phyloP scores from a whole-genome alignment of 306 rosid genomes.

The Urtica urens region DNA sequence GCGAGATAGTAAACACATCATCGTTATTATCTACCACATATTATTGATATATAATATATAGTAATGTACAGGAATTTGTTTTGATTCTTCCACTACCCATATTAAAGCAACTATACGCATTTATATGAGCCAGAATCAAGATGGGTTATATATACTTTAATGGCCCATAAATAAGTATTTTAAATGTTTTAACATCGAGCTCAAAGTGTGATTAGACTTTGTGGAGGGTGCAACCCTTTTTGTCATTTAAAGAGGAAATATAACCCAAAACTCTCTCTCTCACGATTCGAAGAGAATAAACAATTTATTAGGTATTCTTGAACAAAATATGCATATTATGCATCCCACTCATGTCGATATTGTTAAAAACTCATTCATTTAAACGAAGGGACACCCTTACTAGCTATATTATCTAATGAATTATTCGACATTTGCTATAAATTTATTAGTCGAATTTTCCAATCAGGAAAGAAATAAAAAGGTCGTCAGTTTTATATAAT shows the following conservation, averaged over 20 bases:
- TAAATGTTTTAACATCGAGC: conserved; percentile 7
- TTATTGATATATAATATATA: too few species aligned
- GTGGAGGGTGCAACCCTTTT: conserved; percentile 32
- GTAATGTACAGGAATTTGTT: too few species aligned
- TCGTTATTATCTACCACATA: too few species aligned
- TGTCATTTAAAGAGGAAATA: conserved; percentile 35
- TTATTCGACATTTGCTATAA: too few species aligned
- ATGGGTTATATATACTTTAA: conserved; percentile 25
- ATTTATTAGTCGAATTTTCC: too few species aligned
- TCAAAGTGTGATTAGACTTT: conserved; percentile 42
- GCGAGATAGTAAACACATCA: too few species aligned
- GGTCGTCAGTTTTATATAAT: too few species aligned
- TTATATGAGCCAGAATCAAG: conserved; percentile 28
- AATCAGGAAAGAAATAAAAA: too few species aligned
- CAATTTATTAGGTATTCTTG: conserved; percentile 7
- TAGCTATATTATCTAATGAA: too few species aligned
- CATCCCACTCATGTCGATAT: conserved; percentile 13
- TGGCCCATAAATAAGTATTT: conserved; percentile 1
- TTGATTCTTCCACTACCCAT: too few species aligned
- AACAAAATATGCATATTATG: background rate
- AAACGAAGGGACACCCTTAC: background rate
- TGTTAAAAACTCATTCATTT: too few species aligned
- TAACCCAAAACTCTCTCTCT: conserved; percentile 16
- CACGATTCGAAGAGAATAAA: conserved; percentile 22
- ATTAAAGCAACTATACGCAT: background rate